Evolutionary conservation across 2,329 filamentous ascomycete species (phyloP).

Genomic region (Alternaria sp.): DNA sequence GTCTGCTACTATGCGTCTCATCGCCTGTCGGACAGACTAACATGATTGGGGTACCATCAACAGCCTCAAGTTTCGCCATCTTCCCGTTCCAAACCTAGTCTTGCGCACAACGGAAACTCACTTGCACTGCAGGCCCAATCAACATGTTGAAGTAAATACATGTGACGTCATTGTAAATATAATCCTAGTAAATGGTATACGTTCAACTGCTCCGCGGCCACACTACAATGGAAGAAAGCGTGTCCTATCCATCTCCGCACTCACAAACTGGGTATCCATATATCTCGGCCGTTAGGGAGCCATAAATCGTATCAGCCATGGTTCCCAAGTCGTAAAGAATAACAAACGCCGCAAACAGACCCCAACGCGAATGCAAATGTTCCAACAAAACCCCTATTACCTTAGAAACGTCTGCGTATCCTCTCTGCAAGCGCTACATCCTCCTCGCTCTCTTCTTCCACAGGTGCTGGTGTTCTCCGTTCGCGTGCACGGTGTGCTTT

Average conservation of each 20-base stretch:
- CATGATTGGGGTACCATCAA: conserved; percentile 15
- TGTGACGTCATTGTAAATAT: conserved; percentile 2
- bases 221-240: conserved; percentile 1
- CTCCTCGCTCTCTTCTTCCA: conserved; percentile 61
- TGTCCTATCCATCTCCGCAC: conserved; percentile 1
- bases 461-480: conserved; percentile 73
- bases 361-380: conserved; percentile 11
- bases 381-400: not conserved
- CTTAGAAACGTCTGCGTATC: conserved; percentile 34
- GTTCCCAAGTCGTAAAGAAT: conserved; percentile 4
- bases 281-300: conserved; percentile 28
- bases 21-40: not conserved
- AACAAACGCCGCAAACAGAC: conserved; percentile 8
- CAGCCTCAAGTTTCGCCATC: conserved; percentile 10
- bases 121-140: not conserved
- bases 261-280: conserved; percentile 35
- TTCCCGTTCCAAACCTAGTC: not conserved
- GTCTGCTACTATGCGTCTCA: conserved; percentile 19
- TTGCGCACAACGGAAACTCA: not conserved
- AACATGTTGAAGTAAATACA: not conserved
- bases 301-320: conserved; percentile 23
- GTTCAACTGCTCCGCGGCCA: conserved; percentile 3
- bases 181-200: conserved; percentile 7
- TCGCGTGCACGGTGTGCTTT: conserved; percentile 72
- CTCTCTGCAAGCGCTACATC: conserved; percentile 35